A percentile compares a stretch with the other conserved stretches of the same genome.
Conservation (phyloP, 441 rosid genomes). For the Francoa sonchifolia region DNA sequence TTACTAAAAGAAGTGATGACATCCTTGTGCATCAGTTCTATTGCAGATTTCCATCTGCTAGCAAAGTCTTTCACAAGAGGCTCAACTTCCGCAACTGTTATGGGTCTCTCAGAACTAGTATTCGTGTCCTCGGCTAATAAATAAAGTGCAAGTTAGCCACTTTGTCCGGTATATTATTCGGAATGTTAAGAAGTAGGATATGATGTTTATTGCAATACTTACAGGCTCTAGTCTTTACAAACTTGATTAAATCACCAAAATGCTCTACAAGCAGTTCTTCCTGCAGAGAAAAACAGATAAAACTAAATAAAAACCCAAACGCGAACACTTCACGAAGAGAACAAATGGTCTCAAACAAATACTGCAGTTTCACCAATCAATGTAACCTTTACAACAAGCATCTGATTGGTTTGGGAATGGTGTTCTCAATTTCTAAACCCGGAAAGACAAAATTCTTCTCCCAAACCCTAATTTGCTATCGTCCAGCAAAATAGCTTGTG, state of each 20-base stretch:
- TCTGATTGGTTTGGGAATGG: no score
- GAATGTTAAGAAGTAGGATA: background rate
- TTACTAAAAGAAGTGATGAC: slow-evolving; percentile 95
- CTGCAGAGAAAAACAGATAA: slow-evolving; percentile 43
- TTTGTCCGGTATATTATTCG: no score
- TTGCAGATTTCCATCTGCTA: slow-evolving; percentile 85
- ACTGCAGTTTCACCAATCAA: no score
- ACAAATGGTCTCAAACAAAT: no score
- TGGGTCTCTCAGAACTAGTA: slow-evolving; percentile 48
- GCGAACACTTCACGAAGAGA: no score
- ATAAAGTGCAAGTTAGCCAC: slow-evolving; percentile 8
- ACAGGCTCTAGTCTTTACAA: slow-evolving; percentile 85
- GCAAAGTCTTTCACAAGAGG: slow-evolving; percentile 67
- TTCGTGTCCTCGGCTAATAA: slow-evolving; percentile 72
- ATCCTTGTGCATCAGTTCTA: slow-evolving; percentile 96
- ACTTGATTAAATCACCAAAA: slow-evolving; percentile 80
- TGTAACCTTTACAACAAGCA: no score
- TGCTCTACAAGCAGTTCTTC: slow-evolving; percentile 90
- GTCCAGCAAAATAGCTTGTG: no score
- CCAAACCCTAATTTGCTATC: no score
- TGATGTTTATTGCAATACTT: slow-evolving; percentile 21
- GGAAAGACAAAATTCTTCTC: no score
- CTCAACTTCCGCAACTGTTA: slow-evolving; percentile 65
- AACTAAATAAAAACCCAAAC: no score
- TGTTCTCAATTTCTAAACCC: no score